Evolutionary conservation across 2,329 filamentous ascomycete species (phyloP).

Genomic region (Drechslerella coelobrocha): DNA sequence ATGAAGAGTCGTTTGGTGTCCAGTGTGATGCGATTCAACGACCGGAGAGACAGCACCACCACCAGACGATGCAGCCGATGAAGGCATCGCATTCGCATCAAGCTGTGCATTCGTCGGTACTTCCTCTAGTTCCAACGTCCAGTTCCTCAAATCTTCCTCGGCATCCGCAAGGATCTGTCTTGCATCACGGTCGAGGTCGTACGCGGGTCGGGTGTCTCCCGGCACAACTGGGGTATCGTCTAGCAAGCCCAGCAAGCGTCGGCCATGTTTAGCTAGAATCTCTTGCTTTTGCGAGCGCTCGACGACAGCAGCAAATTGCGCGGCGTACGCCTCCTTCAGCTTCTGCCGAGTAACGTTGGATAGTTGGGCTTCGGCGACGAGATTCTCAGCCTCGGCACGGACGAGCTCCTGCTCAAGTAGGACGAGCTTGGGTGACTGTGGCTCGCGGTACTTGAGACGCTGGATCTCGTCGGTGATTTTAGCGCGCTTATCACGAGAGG

Average conservation of each 20-base stretch:
- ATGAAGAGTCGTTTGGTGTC: slow-evolving; percentile 5
- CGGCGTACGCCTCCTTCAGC: slow-evolving; percentile 90
- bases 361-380: slow-evolving; percentile 95
- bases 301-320: slow-evolving; percentile 87
- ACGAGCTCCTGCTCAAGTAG: slow-evolving; percentile 96
- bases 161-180: slow-evolving; percentile 90
- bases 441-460: slow-evolving; percentile 89
- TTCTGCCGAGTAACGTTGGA: slow-evolving; percentile 97
- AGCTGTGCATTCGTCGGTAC: slow-evolving; percentile 63
- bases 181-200: slow-evolving; percentile 71
- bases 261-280: slow-evolving; percentile 88
- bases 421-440: slow-evolving; percentile 78
- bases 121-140: slow-evolving; percentile 67
- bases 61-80: slow-evolving; percentile 13
- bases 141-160: slow-evolving; percentile 83
- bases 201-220: slow-evolving; percentile 75
- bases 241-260: slow-evolving; percentile 80
- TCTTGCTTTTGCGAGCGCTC: slow-evolving; percentile 97
- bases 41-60: slow-evolving; percentile 9
- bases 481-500: slow-evolving; percentile 81
- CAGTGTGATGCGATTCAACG: slow-evolving; percentile 4
- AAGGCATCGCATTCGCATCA: slow-evolving; percentile 59
- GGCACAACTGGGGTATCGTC: slow-evolving; percentile 90
- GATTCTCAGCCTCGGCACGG: slow-evolving; percentile 89
- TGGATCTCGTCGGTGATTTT: slow-evolving; percentile 94